phyloP scores from a whole-genome alignment of 768 basidiomycete genomes.

The Tremella fuciformis region DNA sequence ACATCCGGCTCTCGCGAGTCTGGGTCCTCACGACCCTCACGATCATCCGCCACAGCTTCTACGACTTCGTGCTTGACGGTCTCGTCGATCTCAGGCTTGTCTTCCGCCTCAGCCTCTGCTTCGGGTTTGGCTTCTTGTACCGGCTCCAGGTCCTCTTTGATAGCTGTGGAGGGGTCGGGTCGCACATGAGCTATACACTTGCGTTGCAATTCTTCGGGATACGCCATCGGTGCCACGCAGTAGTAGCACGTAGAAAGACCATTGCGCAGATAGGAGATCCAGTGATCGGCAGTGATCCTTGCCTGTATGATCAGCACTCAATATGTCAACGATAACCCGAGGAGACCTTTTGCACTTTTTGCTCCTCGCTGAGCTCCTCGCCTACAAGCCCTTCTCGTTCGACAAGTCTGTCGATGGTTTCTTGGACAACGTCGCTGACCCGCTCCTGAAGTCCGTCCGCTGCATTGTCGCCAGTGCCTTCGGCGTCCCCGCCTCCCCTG shows the following conservation, averaged over 20 bases:
- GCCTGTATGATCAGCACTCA: conserved; percentile 56
- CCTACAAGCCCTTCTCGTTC: conserved; percentile 61
- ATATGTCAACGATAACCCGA: neutral
- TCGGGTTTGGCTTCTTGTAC: conserved; percentile 12
- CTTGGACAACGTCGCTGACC: conserved; percentile 76
- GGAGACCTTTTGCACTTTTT: conserved; percentile 24
- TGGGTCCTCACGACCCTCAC: conserved; percentile 19
- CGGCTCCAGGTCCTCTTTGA: conserved; percentile 54
- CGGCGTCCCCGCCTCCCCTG: conserved; percentile 55
- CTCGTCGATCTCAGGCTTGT: conserved; percentile 22
- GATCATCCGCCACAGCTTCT: conserved; percentile 55
- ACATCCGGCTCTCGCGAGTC: conserved; percentile 39
- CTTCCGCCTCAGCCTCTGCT: conserved; percentile 6
- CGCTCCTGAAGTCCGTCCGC: conserved; percentile 31
- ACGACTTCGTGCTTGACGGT: conserved; percentile 29
- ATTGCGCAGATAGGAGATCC: conserved; percentile 85
- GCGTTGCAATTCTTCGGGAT: conserved; percentile 89
- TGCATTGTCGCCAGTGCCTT: conserved; percentile 37
- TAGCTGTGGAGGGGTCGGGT: conserved; percentile 10
- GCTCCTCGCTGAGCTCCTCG: conserved; percentile 54
- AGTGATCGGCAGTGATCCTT: conserved; percentile 81
- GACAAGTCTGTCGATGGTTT: conserved; percentile 73
- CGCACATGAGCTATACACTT: conserved; percentile 91
- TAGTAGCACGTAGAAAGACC: conserved; percentile 75
- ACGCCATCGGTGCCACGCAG: conserved; percentile 87